Evolutionary conservation across 352 stramenopile species (phyloP).

Genomic region (Pythium periplocum): DNA sequence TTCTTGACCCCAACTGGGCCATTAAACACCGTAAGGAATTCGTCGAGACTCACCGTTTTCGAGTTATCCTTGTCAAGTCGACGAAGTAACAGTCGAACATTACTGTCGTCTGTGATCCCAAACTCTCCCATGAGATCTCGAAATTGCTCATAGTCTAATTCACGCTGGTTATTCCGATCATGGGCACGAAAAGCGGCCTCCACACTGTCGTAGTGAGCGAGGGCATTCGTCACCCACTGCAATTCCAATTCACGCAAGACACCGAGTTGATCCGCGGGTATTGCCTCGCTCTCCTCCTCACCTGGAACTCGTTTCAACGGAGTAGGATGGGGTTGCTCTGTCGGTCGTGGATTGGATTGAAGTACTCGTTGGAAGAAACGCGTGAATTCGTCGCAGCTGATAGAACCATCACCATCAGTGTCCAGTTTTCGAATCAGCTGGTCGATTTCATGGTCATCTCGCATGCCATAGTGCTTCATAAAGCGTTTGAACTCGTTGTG

Average conservation of each 20-base stretch:
- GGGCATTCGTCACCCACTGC: conserved; percentile 38
- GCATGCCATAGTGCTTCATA: conserved; percentile 46
- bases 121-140: conserved; percentile 47
- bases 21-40: conserved; percentile 58
- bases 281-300: no score
- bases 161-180: conserved; percentile 23
- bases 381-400: conserved; percentile 42
- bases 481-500: conserved; percentile 44
- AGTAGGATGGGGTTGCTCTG: neutral
- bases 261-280: conserved; percentile 13
- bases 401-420: conserved; percentile 25
- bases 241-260: conserved; percentile 44
- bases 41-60: conserved; percentile 36
- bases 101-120: conserved; percentile 43
- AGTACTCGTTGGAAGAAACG: conserved; percentile 23
- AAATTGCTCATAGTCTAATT: conserved; percentile 57
- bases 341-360: no score
- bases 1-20: conserved; percentile 15
- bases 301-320: no score
- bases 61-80: conserved; percentile 47
- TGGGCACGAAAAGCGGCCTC: conserved; percentile 39
- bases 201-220: conserved; percentile 34
- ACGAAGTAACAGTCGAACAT: conserved; percentile 37
- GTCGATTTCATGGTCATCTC: conserved; percentile 28
- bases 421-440: conserved; percentile 35